Evolutionary conservation across 176 grass and related monocot genomes (phyloP), one percentile per base, ranked within the genome.

Genomic region (Microstegium vimineum): DNA sequence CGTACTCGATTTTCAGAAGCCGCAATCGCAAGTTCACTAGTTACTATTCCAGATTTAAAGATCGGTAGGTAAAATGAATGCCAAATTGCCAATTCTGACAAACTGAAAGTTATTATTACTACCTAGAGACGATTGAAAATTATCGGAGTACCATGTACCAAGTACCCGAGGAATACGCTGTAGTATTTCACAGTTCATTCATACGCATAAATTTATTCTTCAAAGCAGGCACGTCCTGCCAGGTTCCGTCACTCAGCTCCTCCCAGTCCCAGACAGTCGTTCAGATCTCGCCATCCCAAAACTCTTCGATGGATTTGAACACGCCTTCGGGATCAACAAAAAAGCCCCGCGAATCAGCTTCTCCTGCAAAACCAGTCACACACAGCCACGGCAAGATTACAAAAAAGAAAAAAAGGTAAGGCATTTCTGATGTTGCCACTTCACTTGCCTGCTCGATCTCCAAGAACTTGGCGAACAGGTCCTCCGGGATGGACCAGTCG

Each of bases 231-330:
- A 25, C 9, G 54, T 23, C 7, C n/a, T 27, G 27, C 28, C n/a
- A 71, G 8, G 5, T 27, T 4, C 34, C 8, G 9, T 18, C 1
- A 13, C 12, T 28, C 59, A 28, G 1, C 59, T 61, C 23, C 25
- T 26, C 57, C 56, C 56, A 57, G 7, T 23, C 42, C 15, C 2
- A 7, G 51, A 37, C 18, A 56, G 4, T 16, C 6, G 22, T 8
- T 81, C 66, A 91, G 61, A 90, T 92, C 63, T 92, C 87, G 66
- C 78, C 85, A 49, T 90, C 90, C 87, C 90, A 95, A 33, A 92
- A 25, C 73, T 95, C 93, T 14, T 95, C 38, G 20, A 90, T 25
- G 64, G 82, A 88, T 81, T 83, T 92, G 59, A 83, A 86, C 47
- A 86, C 87, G 60, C 90, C 85, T 28, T 79, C 33, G 2, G 79